Conservation (phyloP, 345 rosid genomes). For the Rhodamnia argentea region DNA sequence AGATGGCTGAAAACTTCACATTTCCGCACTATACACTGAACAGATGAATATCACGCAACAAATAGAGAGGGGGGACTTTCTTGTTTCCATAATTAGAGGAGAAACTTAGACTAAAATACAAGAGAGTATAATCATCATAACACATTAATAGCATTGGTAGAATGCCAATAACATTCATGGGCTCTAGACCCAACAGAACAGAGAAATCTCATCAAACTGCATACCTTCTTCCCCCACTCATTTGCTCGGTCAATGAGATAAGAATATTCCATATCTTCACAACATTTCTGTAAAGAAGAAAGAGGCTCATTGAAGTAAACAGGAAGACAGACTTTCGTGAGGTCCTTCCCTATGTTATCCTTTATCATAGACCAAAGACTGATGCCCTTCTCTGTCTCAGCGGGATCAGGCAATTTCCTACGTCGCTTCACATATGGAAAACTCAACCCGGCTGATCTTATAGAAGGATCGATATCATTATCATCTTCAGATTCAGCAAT, state of each 20-base stretch:
- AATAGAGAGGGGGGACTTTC: not conserved
- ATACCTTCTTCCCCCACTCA: constrained; percentile 89
- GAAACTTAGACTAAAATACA: not conserved
- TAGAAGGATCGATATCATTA: constrained; percentile 53
- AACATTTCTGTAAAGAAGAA: constrained; percentile 92
- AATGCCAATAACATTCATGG: not conserved
- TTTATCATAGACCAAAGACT: constrained; percentile 99
- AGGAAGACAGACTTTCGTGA: constrained; percentile 97
- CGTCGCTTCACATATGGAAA: constrained; percentile 71
- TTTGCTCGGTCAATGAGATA: constrained; percentile 83
- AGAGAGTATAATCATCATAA: not conserved
- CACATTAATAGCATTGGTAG: not conserved
- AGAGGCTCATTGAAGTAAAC: constrained; percentile 99
- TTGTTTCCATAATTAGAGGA: not conserved
- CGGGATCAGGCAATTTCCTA: constrained; percentile 87
- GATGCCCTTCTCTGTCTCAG: constrained; percentile 84
- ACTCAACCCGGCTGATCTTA: constrained; percentile 44
- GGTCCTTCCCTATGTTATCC: constrained; percentile 99
- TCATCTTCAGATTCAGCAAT: constrained; percentile 60
- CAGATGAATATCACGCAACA: not conserved
- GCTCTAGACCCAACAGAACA: not conserved
- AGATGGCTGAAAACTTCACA: not conserved
- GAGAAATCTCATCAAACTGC: not conserved
- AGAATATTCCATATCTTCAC: constrained; percentile 95
- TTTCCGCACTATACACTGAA: not conserved